Evolutionary conservation across 495 filamentous ascomycete species (phyloP).

Genomic region (Podospora pseudocomata): DNA sequence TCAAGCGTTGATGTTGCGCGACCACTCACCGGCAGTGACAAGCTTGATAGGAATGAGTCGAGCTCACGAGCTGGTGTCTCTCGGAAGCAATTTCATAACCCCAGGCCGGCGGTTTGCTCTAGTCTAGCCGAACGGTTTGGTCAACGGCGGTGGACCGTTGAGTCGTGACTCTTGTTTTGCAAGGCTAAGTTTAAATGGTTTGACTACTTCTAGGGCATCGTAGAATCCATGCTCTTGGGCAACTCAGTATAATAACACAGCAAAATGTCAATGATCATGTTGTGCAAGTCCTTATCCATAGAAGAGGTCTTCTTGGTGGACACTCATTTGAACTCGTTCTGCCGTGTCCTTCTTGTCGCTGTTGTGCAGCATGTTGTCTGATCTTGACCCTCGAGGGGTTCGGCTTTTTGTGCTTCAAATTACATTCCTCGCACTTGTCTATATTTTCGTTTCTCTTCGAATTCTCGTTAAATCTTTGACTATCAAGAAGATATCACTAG

Average conservation of each 20-base stretch:
- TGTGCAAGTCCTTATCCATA: not conserved
- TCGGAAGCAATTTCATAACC: not conserved
- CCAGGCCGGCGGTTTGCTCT: not conserved
- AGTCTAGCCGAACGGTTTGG: not conserved
- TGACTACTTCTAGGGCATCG: not conserved
- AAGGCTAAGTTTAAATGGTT: not conserved
- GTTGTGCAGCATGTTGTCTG: not conserved
- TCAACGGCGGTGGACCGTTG: not conserved
- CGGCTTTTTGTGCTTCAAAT: slow-evolving; percentile 26
- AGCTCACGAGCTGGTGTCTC: not conserved
- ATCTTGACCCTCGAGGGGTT: slow-evolving; percentile 26
- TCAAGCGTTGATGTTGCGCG: not conserved
- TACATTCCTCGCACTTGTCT: slow-evolving; percentile 26
- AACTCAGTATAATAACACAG: not conserved
- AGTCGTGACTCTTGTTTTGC: not conserved
- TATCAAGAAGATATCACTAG: slow-evolving; percentile 20
- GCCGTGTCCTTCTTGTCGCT: not conserved
- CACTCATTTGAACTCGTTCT: not conserved
- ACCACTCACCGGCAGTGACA: not conserved
- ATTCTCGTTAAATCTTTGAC: slow-evolving; percentile 24
- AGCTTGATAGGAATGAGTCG: not conserved
- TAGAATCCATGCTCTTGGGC: not conserved
- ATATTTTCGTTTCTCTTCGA: slow-evolving; percentile 23
- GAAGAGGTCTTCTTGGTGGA: not conserved
- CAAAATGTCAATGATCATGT: not conserved